These are phyloP conservation scores for Epichloe gansuensis DNA, from an alignment of 2,329 filamentous ascomycete genomes.

Conservation along the genomic window DNA sequence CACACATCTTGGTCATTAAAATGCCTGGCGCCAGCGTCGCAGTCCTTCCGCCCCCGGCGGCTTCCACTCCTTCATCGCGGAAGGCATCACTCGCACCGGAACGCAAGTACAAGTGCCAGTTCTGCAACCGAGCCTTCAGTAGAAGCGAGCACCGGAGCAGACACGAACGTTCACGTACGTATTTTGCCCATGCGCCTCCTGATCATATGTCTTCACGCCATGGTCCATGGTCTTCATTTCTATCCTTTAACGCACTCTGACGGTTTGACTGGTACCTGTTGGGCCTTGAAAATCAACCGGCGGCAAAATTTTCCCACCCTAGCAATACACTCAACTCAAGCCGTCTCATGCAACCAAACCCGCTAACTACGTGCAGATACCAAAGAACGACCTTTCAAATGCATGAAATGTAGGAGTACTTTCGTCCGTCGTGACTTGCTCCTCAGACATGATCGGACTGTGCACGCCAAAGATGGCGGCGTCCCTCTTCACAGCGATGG, in stretches of 20 bases:
- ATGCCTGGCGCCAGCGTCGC: constrained; percentile 63
- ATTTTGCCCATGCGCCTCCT: neutral
- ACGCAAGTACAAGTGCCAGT: constrained; percentile 99
- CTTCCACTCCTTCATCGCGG: constrained; percentile 58
- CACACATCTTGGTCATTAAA: constrained; percentile 28
- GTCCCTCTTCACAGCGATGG: constrained; percentile 87
- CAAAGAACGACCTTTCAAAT: constrained; percentile 98
- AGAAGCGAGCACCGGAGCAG: constrained; percentile 92
- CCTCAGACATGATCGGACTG: constrained; percentile 91
- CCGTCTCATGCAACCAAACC: constrained; percentile 1
- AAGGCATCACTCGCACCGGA: constrained; percentile 71
- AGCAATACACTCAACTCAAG: constrained; percentile 3
- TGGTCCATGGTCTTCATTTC: no score
- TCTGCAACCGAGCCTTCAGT: constrained; percentile 95
- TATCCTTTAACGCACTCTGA: neutral
- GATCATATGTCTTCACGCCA: neutral
- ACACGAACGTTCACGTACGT: constrained; percentile 97
- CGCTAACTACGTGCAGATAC: constrained; percentile 51
- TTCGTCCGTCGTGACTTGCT: constrained; percentile 96
- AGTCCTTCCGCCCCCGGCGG: constrained; percentile 47
- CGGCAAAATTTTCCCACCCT: neutral
- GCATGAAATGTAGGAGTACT: constrained; percentile 93
- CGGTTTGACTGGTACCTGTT: neutral
- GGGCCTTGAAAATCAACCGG: neutral
- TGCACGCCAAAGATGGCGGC: constrained; percentile 95